Conservation (phyloP, 2,329 filamentous ascomycete species). For the Cytospora mali region DNA sequence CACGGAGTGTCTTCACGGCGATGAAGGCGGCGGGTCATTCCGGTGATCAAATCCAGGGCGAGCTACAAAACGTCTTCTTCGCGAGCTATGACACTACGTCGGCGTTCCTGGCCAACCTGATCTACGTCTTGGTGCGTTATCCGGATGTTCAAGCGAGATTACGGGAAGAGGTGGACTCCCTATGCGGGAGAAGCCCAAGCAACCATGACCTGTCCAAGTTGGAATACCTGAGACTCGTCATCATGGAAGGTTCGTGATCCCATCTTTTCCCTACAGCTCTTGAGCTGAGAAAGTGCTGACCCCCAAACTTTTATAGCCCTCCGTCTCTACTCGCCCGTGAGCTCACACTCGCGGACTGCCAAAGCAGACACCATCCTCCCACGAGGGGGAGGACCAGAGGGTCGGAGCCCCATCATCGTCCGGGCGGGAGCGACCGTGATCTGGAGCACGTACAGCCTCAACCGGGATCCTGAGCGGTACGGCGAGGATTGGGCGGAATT, state of each 20-base stretch:
- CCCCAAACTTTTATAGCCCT: conserved; percentile 12
- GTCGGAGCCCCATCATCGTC: conserved; percentile 11
- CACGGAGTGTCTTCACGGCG: conserved; percentile 19
- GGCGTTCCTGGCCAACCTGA: conserved; percentile 20
- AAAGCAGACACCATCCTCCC: conserved; percentile 21
- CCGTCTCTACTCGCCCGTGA: conserved; percentile 25
- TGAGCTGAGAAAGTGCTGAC: no score
- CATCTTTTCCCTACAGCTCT: neutral
- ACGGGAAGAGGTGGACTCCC: conserved; percentile 16
- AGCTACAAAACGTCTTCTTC: conserved; percentile 28
- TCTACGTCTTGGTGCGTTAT: conserved; percentile 16
- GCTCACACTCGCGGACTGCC: conserved; percentile 19
- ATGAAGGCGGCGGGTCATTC: conserved; percentile 20
- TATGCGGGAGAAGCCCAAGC: conserved; percentile 10
- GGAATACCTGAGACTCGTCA: conserved; percentile 17
- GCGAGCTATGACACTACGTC: conserved; percentile 28
- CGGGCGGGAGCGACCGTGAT: conserved; percentile 23
- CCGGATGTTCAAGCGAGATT: conserved; percentile 11
- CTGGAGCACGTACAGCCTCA: conserved; percentile 27
- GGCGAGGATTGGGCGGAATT: conserved; percentile 27
- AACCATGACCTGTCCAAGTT: conserved; percentile 13
- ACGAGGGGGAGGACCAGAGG: conserved; percentile 20
- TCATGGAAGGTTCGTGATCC: conserved; percentile 20
- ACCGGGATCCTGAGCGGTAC: conserved; percentile 23
- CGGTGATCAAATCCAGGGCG: conserved; percentile 18